Conservation (phyloP, 2,329 filamentous ascomycete genomes). For the Arthrobotrys musiformis region DNA sequence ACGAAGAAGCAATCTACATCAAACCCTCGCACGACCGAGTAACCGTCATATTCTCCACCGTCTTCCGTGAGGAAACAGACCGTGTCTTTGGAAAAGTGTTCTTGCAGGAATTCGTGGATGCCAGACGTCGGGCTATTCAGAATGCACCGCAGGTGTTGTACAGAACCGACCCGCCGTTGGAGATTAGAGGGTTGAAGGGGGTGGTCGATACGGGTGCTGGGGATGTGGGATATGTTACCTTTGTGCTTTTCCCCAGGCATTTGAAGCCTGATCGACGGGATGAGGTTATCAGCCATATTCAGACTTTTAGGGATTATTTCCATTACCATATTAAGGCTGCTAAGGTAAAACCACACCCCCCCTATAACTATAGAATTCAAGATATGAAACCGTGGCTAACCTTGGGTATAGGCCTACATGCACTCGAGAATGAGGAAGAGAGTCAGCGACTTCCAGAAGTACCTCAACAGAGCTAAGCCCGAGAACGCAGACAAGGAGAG, state of each 20-base stretch:
- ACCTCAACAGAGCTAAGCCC: conserved; percentile 92
- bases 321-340: conserved; percentile 99
- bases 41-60: conserved; percentile 97
- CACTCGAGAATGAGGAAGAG: conserved; percentile 97
- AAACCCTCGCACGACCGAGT: conserved; percentile 97
- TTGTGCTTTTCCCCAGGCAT: conserved; percentile 96
- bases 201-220: conserved; percentile 76
- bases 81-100: conserved; percentile 98
- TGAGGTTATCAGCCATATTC: conserved; percentile 97
- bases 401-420: conserved; percentile 78
- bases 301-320: conserved; percentile 99
- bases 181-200: conserved; percentile 87
- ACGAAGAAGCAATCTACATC: conserved; percentile 98
- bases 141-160: conserved; percentile 98
- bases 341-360: conserved; percentile 69
- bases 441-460: conserved; percentile 97
- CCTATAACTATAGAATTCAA: neutral
- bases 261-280: conserved; percentile 88
- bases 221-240: conserved; percentile 97
- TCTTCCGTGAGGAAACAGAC: conserved; percentile 98
- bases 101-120: conserved; percentile 98
- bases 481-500: conserved; percentile 91
- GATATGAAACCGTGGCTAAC: neutral
- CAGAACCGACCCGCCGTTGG: conserved; percentile 90
- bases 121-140: conserved; percentile 91